Base-by-base conservation (phyloP, 2,329 filamentous ascomycete species). In the Grosmannia huntii region DNA sequence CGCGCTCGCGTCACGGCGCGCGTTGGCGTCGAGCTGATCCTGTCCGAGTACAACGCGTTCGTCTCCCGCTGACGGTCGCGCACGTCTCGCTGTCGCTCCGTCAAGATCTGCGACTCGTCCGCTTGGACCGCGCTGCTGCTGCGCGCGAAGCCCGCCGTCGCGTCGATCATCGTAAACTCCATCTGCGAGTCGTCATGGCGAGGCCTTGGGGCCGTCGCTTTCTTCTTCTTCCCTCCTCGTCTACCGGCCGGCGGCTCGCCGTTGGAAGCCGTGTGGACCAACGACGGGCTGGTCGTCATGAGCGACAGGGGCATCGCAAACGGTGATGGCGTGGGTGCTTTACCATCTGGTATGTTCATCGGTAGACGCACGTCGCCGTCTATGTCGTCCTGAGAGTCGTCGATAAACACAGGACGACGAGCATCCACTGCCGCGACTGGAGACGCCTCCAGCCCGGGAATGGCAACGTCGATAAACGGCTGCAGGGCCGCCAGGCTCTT, bases 121-220 rank as follows among this genome's bases (percentile, higher is more conserved):
- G 19, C 41, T n/a, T 5, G 4, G 41, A n/a, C 41, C 1, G 41
- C 41, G 19, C 41, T 70, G 5, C 41, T 76, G 71, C 41, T 76
- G 71, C 78, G 69, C 3, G 58, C 28, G 5, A 38, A 14, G 2
- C 28, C 25, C 1, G 36, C n/a, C 5, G 84, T 82, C 14, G 83
- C 82, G 33, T 81, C 78, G 53, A 92, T 85, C 0, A 82, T 73
- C 3, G 85, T 82, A 65, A 94, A 94, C 50, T 88, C 79, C 28
- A 95, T 79, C 66, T 95, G 90, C 0, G 89, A 95, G 69, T 95
- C 81, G 61, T 95, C 82, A 64, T 95, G 90, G 38, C 87, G 82
- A 31, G 85, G 74, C 60, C 80, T 81, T 21, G 78, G 75, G 53
- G 63, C 59, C 0, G 63, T 52, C 64, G 65, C 51, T 23, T 46